phyloP scores from a whole-genome alignment of 495 filamentous ascomycete species.

The Evernia prunastri region DNA sequence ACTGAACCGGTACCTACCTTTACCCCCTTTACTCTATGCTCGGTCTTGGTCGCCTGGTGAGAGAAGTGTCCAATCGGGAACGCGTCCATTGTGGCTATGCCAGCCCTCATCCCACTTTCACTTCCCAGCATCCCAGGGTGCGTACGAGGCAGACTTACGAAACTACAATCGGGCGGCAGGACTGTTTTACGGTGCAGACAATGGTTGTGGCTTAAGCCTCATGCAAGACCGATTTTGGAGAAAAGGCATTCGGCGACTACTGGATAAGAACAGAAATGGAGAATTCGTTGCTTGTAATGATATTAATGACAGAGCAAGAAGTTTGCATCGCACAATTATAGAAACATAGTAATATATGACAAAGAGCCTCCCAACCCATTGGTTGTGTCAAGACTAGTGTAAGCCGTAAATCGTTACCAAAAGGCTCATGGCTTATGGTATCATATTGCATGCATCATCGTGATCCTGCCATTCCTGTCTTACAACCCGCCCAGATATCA shows the following conservation, averaged over 20 bases:
- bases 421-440: conserved; percentile 2
- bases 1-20: too few relatives aligned
- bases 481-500: background rate
- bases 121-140: background rate
- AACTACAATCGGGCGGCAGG: background rate
- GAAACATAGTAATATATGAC: background rate
- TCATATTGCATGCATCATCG: background rate
- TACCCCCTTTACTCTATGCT: too few relatives aligned
- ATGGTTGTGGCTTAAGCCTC: background rate
- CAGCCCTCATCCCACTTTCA: background rate
- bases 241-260: background rate
- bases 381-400: too few relatives aligned
- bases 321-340: background rate
- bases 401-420: background rate
- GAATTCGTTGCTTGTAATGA: background rate
- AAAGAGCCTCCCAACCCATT: background rate
- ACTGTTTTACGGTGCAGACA: background rate
- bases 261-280: background rate
- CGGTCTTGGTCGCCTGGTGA: background rate
- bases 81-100: conserved; percentile 4
- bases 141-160: background rate
- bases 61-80: background rate
- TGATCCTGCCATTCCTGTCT: background rate
- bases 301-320: background rate
- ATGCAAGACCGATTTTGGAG: background rate